Evolutionary conservation across 129 eudicot genomes (phyloP).

Genomic region (Deinandra increscens): DNA sequence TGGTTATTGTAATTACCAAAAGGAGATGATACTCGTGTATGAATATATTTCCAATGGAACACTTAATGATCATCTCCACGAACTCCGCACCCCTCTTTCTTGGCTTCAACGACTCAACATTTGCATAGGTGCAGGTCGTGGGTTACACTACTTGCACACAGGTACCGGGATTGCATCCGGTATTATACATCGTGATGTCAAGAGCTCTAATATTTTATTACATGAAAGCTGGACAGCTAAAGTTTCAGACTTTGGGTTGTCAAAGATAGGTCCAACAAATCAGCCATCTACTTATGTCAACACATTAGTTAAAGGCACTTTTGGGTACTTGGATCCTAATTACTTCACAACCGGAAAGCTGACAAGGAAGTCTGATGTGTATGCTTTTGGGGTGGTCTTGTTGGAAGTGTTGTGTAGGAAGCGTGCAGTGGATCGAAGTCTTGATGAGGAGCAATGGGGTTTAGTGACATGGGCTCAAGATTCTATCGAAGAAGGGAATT

Average conservation of each 20-base stretch:
- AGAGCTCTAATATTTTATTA: conserved; percentile 28
- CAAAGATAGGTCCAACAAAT: conserved; percentile 27
- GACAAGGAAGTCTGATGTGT: conserved; percentile 32
- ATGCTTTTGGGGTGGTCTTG: conserved; percentile 34
- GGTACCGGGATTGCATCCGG: conserved; percentile 21
- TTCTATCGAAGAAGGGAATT: conserved; percentile 25
- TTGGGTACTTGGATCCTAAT: conserved; percentile 27
- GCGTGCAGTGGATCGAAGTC: conserved; percentile 27
- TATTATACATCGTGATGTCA: conserved; percentile 31
- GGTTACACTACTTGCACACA: conserved; percentile 26
- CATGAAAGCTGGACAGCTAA: conserved; percentile 28
- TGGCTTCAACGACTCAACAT: conserved; percentile 34
- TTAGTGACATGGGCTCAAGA: conserved; percentile 38
- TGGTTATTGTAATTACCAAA: conserved; percentile 27
- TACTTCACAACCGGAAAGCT: conserved; percentile 25
- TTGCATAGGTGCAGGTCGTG: conserved; percentile 27
- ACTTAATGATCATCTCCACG: conserved; percentile 42
- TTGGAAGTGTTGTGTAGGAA: conserved; percentile 32
- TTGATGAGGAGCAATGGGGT: conserved; percentile 29
- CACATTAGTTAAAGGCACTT: conserved; percentile 23
- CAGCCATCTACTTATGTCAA: conserved; percentile 25
- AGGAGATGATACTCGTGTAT: conserved; percentile 37
- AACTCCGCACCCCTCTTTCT: conserved; percentile 18
- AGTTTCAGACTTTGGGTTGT: conserved; percentile 33
- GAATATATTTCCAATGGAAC: conserved; percentile 33